These are phyloP conservation scores for Simmondsia chinensis DNA, from an alignment of 148 eudicot species.

Conservation along the genomic window DNA sequence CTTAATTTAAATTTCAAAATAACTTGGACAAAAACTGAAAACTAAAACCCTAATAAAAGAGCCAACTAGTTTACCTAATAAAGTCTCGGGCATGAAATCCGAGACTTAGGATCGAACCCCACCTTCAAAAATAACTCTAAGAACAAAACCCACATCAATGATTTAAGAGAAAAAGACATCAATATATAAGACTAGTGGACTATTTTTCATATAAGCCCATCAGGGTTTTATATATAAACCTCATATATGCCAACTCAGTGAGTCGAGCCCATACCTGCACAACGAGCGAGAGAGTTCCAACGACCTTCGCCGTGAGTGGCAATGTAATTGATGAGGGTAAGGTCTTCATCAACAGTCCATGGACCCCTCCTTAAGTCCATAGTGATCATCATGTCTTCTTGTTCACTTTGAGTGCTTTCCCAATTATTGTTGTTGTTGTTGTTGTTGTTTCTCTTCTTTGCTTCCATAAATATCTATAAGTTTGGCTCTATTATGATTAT, in stretches of 20 bases:
- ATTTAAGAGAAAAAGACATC: too few species aligned
- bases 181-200: too few species aligned
- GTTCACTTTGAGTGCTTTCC: conserved; percentile 8
- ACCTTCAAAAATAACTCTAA: too few species aligned
- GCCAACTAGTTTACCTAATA: too few species aligned
- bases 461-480: too few species aligned
- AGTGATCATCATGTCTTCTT: conserved; percentile 19
- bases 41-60: too few species aligned
- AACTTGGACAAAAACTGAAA: conserved; percentile 10
- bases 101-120: too few species aligned
- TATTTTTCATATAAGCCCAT: too few species aligned
- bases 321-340: conserved; percentile 66
- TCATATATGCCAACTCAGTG: not conserved
- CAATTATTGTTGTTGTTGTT: not conserved
- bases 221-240: not conserved
- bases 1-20: too few species aligned
- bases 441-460: conserved; percentile 2
- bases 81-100: too few species aligned
- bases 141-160: too few species aligned
- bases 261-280: conserved; percentile 40
- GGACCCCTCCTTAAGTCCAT: conserved; percentile 76
- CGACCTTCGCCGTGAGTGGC: conserved; percentile 81
- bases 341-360: conserved; percentile 90
- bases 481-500: conserved; percentile 3
- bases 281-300: conserved; percentile 89